phyloP scores from a whole-genome alignment of 352 stramenopile species.

The Phytophthora niederhauseri region DNA sequence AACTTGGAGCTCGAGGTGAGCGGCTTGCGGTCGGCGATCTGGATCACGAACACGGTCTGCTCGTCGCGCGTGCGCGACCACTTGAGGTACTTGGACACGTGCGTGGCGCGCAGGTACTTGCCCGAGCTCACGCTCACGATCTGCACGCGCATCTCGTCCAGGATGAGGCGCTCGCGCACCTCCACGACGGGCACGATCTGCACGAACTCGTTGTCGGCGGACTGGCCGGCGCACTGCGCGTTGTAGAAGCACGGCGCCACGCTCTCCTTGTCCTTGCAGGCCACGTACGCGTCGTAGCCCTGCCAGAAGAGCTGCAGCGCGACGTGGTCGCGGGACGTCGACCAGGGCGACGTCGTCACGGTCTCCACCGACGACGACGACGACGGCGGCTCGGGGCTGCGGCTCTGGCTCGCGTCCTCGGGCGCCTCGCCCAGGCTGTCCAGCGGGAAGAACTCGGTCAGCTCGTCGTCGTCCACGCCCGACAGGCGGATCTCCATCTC shows the following conservation, averaged over 20 bases:
- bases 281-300: slow-evolving; percentile 65
- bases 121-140: slow-evolving; percentile 52
- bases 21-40: slow-evolving; percentile 58
- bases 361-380: slow-evolving; percentile 22
- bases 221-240: slow-evolving; percentile 42
- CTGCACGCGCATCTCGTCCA: slow-evolving; percentile 69
- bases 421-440: slow-evolving; percentile 17
- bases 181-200: slow-evolving; percentile 61
- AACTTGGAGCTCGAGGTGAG: slow-evolving; percentile 58
- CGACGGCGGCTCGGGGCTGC: not conserved
- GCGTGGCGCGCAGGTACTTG: slow-evolving; percentile 64
- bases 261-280: slow-evolving; percentile 53
- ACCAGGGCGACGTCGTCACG: slow-evolving; percentile 23
- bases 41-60: slow-evolving; percentile 68
- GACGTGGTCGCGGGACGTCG: slow-evolving; percentile 57
- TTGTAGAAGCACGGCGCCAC: slow-evolving; percentile 67
- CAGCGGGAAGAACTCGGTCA: slow-evolving; percentile 39
- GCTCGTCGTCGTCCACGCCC: slow-evolving; percentile 26
- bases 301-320: slow-evolving; percentile 76
- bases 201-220: slow-evolving; percentile 55
- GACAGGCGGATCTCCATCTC: not conserved
- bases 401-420: not conserved
- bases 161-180: slow-evolving; percentile 56
- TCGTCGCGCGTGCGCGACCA: slow-evolving; percentile 63
- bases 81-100: slow-evolving; percentile 71